Base-by-base conservation (phyloP, 1,139 yeast genomes). In the Hemisphaericaspora xylanilytica region DNA sequence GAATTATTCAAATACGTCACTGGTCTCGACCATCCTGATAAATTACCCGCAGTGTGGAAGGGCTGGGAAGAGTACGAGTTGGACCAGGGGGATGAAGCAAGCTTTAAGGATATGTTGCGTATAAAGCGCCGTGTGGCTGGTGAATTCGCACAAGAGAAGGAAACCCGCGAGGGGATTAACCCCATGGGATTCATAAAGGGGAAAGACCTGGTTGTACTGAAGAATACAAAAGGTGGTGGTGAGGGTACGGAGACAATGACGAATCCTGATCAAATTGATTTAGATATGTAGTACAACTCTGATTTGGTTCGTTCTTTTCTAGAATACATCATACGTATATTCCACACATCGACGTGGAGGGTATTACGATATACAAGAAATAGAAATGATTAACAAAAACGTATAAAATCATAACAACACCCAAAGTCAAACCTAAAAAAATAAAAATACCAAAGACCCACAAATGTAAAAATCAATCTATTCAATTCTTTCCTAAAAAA, bases 61-160 rank as follows among this genome's bases (percentile, higher is more conserved):
- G 59, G 62, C 31, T 89, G 96, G 95, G 84, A 81, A 42, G 59
- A 66, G 10, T 87, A 88, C 58, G 97, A 89, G 54, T 57, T 86
- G 28, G 68, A 75, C 14, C 52, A 77, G 55, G 97, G 97, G 2
- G 67, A 75, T 45, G 95, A 85, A 51, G 71, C 69, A 2, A 77
- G 85, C 0, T 88, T 77, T 58, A 88, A 85, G 50, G 84, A 81
- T 12, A 84, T 88, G 90, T 59, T 89, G 16, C 67, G 83, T 35
- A 66, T 72, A 49, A 85, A 81, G 55, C 68, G 90, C 33, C 39
- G 36, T 3, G 43, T 56, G 3, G 38, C 36, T 12, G 41, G 45
- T 36, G 65, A 73, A 35, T 67, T 73, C n/a, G 67, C 60, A 29
- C 68, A 64, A 3, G 55, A 60, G 22, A 40, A 48, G 1, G 47